Conservation (phyloP, 2,329 filamentous ascomycete genomes). For the Aspergillus proliferans region DNA sequence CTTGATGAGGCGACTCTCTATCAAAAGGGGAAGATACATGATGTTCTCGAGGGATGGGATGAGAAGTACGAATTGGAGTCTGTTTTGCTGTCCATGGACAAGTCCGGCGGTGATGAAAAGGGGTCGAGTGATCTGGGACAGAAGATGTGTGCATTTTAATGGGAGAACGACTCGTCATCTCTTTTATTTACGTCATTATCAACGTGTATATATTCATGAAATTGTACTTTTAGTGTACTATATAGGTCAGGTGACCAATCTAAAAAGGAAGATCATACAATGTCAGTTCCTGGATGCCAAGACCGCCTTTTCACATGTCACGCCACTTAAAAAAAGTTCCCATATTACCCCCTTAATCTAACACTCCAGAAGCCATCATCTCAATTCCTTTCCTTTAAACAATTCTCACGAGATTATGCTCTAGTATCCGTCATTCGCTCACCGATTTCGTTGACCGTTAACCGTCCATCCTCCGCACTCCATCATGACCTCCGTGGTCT, state of each 20-base stretch:
- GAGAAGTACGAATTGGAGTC: conserved; percentile 24
- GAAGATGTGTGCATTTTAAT: neutral
- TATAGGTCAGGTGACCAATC: neutral
- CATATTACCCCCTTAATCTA: no score
- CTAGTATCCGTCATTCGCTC: conserved; percentile 10
- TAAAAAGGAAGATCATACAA: neutral
- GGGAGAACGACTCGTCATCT: neutral
- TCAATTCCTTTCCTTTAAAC: conserved; percentile 1
- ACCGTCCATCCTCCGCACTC: neutral
- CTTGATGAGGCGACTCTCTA: conserved; percentile 9
- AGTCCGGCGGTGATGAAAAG: neutral
- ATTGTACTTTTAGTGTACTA: neutral
- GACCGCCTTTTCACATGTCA: conserved; percentile 26
- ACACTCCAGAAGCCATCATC: neutral
- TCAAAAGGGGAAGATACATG: conserved; percentile 7
- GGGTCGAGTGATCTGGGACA: neutral
- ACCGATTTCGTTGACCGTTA: conserved; percentile 8
- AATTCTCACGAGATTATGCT: conserved; percentile 15
- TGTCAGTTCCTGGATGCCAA: neutral
- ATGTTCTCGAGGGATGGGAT: conserved; percentile 19
- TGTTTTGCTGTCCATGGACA: conserved; percentile 12
- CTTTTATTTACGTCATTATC: neutral
- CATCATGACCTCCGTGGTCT: conserved; percentile 11
- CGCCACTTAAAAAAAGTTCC: conserved; percentile 16
- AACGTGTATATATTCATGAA: neutral